Conservation (phyloP, 768 basidiomycete genomes). For the Pleurotus djamor region DNA sequence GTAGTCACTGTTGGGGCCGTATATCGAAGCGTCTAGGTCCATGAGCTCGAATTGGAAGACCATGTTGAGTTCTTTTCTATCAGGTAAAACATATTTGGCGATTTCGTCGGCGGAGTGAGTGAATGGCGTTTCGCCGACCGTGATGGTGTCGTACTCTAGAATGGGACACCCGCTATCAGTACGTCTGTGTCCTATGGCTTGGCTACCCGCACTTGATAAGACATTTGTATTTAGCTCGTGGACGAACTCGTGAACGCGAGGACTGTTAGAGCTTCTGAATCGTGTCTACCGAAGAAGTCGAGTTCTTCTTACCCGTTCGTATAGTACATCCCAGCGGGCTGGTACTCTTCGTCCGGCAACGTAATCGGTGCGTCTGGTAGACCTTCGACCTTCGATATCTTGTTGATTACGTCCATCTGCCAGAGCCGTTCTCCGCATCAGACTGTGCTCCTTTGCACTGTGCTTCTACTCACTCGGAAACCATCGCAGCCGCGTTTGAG, state of each 20-base stretch:
- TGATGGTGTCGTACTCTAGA: constrained; percentile 57
- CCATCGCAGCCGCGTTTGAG: constrained; percentile 74
- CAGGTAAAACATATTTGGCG: constrained; percentile 53
- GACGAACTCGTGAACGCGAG: constrained; percentile 64
- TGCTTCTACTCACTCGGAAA: constrained; percentile 51
- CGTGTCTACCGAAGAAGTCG: background rate
- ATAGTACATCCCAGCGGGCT: constrained; percentile 50
- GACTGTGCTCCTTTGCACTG: no score
- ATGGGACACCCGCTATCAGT: background rate
- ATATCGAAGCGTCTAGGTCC: constrained; percentile 44
- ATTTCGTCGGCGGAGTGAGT: constrained; percentile 50
- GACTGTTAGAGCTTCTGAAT: constrained; percentile 32
- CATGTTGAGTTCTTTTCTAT: constrained; percentile 61
- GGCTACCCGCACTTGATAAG: constrained; percentile 40
- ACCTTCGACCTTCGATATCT: constrained; percentile 60
- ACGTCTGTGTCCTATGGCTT: constrained; percentile 9
- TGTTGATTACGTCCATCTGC: constrained; percentile 72
- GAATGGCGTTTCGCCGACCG: constrained; percentile 64
- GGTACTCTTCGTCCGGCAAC: constrained; percentile 46
- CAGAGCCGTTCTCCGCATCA: background rate
- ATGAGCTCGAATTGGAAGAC: constrained; percentile 65
- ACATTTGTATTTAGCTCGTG: constrained; percentile 65
- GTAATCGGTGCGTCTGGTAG: constrained; percentile 66
- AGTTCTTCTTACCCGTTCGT: constrained; percentile 53
- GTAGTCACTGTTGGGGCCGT: constrained; percentile 20